These are phyloP conservation scores for Adansonia digitata DNA, from an alignment of 345 rosid species.

Conservation along the genomic window DNA sequence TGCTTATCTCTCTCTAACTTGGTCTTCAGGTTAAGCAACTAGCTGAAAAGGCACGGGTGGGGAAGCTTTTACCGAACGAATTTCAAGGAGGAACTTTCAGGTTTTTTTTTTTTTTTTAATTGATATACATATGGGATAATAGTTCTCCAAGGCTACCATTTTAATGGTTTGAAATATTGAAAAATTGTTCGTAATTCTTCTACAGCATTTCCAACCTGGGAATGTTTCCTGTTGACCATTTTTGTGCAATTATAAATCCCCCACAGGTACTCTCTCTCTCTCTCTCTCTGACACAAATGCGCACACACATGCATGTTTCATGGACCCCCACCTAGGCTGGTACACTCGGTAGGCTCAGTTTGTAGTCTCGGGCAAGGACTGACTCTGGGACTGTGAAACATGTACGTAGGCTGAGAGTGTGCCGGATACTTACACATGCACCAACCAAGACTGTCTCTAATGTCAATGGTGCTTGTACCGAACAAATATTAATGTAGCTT, in stretches of 20 bases:
- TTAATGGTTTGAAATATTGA: not conserved
- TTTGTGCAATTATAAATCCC: constrained; percentile 93
- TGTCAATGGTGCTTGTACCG: not conserved
- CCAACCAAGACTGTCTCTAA: not conserved
- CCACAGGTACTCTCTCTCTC: constrained; percentile 75
- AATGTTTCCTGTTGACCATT: constrained; percentile 97
- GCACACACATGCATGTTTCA: not conserved
- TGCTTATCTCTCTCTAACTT: constrained; percentile 8
- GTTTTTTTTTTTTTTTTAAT: constrained; percentile 29
- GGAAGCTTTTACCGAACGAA: constrained; percentile 85
- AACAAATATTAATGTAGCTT: not conserved
- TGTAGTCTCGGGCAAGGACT: too few species aligned
- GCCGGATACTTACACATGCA: not conserved
- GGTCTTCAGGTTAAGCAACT: constrained; percentile 74
- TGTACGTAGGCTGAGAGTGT: not conserved
- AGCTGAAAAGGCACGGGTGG: constrained; percentile 87
- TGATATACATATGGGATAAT: not conserved
- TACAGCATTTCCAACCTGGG: constrained; percentile 98
- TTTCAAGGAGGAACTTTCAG: constrained; percentile 99
- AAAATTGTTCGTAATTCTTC: constrained; percentile 11
- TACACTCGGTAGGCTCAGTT: too few species aligned
- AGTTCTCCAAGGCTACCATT: not conserved
- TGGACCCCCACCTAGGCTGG: too few species aligned
- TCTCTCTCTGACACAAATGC: constrained; percentile 1
- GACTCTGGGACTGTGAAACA: too few species aligned